Evolutionary conservation across 345 rosid species (phyloP).

Genomic region (Alliaria petiolata): DNA sequence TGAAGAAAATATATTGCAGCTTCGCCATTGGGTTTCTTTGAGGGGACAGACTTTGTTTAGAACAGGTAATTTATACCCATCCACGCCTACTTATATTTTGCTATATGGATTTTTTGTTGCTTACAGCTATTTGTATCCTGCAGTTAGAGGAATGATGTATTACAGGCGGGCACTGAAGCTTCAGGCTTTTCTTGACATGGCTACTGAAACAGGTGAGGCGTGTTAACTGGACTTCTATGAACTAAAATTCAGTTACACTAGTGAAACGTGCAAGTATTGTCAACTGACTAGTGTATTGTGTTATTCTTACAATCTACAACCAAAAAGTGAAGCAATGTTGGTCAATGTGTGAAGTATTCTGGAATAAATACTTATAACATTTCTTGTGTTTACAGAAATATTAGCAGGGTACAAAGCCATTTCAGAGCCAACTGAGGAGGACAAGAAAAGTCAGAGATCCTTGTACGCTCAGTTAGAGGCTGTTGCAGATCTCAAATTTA

Average conservation of each 20-base stretch:
- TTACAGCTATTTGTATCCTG: slow-evolving; percentile 21
- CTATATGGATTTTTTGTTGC: slow-evolving; percentile 8
- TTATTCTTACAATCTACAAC: neutral
- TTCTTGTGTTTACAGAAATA: slow-evolving; percentile 61
- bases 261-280: neutral
- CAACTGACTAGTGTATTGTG: neutral
- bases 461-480: slow-evolving; percentile 84
- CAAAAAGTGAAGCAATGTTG: neutral
- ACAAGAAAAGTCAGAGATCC: slow-evolving; percentile 87
- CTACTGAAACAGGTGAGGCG: slow-evolving; percentile 62
- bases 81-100: neutral
- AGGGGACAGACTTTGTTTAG: slow-evolving; percentile 96
- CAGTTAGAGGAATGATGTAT: slow-evolving; percentile 99
- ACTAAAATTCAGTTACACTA: neutral
- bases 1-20: slow-evolving; percentile 93
- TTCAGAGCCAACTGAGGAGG: slow-evolving; percentile 77
- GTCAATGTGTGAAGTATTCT: neutral
- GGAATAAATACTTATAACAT: neutral
- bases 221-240: slow-evolving; percentile 12
- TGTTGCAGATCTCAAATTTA: slow-evolving; percentile 92
- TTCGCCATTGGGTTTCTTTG: slow-evolving; percentile 95
- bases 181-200: slow-evolving; percentile 99
- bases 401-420: slow-evolving; percentile 93
- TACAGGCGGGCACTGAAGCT: slow-evolving; percentile 94
- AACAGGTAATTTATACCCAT: slow-evolving; percentile 56